These are phyloP conservation scores for Alternaria solani DNA, from an alignment of 2,329 filamentous ascomycete species.

Conservation along the genomic window DNA sequence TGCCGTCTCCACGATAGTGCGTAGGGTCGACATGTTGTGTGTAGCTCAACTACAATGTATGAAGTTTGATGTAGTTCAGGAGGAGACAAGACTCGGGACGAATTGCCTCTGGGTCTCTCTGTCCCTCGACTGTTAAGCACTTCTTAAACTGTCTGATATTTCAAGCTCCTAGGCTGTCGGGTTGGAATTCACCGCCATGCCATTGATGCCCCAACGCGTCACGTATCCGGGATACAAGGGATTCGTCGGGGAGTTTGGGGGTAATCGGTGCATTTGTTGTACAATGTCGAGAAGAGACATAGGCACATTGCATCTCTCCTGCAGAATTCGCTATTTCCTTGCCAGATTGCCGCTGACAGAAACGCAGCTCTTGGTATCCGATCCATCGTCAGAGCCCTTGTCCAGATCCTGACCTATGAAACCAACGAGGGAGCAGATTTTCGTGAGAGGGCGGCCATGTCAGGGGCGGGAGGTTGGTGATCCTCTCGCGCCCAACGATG, in stretches of 20 bases:
- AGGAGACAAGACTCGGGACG: constrained; percentile 1
- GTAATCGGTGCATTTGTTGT: constrained; percentile 7
- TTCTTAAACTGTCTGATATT: constrained; percentile 1
- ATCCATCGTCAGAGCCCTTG: neutral
- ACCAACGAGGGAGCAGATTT: neutral
- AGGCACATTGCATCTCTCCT: neutral
- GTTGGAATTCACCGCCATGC: neutral
- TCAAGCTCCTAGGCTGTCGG: neutral
- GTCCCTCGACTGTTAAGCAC: neutral
- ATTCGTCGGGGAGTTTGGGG: constrained; percentile 8
- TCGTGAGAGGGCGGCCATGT: neutral
- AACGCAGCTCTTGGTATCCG: neutral
- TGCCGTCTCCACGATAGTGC: constrained; percentile 8
- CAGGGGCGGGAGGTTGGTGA: neutral
- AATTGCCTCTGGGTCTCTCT: neutral
- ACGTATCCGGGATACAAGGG: neutral
- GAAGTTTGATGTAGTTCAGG: neutral
- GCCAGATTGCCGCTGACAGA: neutral
- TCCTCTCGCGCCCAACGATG: neutral
- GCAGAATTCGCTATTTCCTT: neutral
- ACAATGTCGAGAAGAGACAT: neutral
- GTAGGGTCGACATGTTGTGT: constrained; percentile 3
- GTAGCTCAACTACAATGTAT: neutral
- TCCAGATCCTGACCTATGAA: neutral
- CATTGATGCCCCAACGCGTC: neutral